Conservation (phyloP, 139 green algal genomes). For the Ulvella scutata region DNA sequence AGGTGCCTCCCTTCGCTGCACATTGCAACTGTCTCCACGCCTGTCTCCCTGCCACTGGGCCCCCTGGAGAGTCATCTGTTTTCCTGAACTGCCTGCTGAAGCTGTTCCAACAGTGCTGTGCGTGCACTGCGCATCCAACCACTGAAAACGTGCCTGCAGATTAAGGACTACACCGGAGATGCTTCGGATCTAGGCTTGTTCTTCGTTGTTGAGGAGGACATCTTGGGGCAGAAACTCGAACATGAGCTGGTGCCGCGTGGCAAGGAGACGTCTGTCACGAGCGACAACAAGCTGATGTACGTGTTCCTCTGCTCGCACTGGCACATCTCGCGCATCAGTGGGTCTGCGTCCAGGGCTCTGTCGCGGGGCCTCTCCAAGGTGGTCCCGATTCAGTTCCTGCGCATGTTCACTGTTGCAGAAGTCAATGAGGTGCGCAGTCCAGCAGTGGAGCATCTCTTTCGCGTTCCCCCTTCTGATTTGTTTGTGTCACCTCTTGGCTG, state of each 20-base stretch:
- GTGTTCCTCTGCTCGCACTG: slow-evolving; percentile 64
- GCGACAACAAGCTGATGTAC: slow-evolving; percentile 59
- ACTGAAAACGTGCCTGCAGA: slow-evolving; percentile 11
- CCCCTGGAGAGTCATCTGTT: no score
- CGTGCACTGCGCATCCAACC: no score
- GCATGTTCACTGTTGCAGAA: slow-evolving; percentile 72
- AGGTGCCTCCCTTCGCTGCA: slow-evolving; percentile 3
- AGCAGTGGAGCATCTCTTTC: no score
- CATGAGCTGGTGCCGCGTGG: slow-evolving; percentile 53
- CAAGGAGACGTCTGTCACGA: slow-evolving; percentile 34
- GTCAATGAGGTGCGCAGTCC: slow-evolving; percentile 57
- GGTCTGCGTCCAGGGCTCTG: slow-evolving; percentile 44
- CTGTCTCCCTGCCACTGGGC: no score
- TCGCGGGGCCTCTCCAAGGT: slow-evolving; percentile 29
- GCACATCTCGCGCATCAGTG: slow-evolving; percentile 56
- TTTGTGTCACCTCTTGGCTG: no score
- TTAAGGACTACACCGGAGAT: slow-evolving; percentile 53
- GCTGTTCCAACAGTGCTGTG: no score
- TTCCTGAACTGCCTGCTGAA: no score
- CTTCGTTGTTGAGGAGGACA: slow-evolving; percentile 49
- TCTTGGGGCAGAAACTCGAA: slow-evolving; percentile 30
- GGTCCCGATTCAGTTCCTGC: slow-evolving; percentile 22
- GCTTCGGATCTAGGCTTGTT: slow-evolving; percentile 53
- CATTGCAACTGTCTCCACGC: no score
- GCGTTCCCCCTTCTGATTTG: no score